Base-by-base conservation (phyloP, 1,139 yeast genomes). In the Yamadazyma triangularis region DNA sequence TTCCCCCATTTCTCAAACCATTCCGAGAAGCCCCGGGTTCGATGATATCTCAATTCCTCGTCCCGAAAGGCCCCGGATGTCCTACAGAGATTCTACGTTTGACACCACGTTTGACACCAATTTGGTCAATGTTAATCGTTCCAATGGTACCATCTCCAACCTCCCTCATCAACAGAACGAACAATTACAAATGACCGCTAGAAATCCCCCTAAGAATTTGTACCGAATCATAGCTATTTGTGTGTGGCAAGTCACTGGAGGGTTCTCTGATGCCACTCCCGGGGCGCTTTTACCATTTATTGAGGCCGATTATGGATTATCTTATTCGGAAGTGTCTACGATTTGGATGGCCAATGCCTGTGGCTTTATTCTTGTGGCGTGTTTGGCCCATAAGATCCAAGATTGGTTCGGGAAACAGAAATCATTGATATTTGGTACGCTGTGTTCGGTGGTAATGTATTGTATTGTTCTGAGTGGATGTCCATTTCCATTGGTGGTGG, bases 241-340 rank as follows among this genome's bases (percentile, higher is more conserved):
- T 22, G n/a, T 50, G 5, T 74, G 77, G 73, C 48, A 57, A 8
- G 48, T 67, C 24, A 41, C 57, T 4, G 33, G 41, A 25, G 73
- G 73, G 0, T 53, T 62, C 32, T 51, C 58, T 26, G 75, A 70
- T 44, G 71, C 73, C 11, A 63, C 72, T 0, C 65, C 73, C 1
- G 77, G 76, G 26, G 72, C 73, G 2, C 42, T 70, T 19, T 56
- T 70, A 32, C 76, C 74, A 4, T 55, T 56, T 29, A 58, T 70
- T 7, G 73, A 70, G 36, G 45, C 41, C 6, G 51, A 56, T 32
- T 66, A 64, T 45, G 38, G 42, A 21, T 50, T 66, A 32, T 50
- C 51, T 13, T 69, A 68, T 41, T 54, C 72, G 3, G 45, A 58
- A 8, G 66, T 65, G 5, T 68, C 74, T 13, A 50, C 64, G 35